Conservation (phyloP, 164 flowering plant species). For the Platanus orientalis region DNA sequence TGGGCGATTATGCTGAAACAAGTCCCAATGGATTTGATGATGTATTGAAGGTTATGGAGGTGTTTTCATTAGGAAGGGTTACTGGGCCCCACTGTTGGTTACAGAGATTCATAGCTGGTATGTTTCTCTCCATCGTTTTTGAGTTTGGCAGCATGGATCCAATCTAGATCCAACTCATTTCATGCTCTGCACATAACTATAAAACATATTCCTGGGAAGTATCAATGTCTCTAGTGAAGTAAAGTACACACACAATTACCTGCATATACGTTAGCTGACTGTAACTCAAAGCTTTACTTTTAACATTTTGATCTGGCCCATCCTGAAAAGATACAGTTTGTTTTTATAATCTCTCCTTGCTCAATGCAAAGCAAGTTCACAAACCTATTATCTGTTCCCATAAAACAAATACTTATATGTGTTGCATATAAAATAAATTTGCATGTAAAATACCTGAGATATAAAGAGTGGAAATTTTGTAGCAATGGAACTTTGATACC, state of each 20-base stretch:
- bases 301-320: constrained; percentile 73
- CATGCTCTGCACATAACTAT: no score
- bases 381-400: background rate
- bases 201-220: background rate
- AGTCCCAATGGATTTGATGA: no score
- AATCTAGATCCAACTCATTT: no score
- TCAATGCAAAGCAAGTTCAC: background rate
- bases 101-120: no score
- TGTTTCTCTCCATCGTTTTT: no score
- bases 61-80: no score
- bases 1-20: no score
- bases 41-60: no score
- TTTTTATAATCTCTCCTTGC: background rate
- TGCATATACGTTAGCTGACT: constrained; percentile 85
- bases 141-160: no score
- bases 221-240: background rate
- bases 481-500: constrained; percentile 77
- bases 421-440: background rate
- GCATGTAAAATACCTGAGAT: constrained; percentile 65
- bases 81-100: no score
- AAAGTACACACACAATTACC: constrained; percentile 37
- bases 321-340: constrained; percentile 47
- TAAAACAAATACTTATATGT: constrained; percentile 1
- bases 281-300: constrained; percentile 73
- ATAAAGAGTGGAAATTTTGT: constrained; percentile 87